Conservation (phyloP, 768 basidiomycete genomes). For the Serendipita sp. region DNA sequence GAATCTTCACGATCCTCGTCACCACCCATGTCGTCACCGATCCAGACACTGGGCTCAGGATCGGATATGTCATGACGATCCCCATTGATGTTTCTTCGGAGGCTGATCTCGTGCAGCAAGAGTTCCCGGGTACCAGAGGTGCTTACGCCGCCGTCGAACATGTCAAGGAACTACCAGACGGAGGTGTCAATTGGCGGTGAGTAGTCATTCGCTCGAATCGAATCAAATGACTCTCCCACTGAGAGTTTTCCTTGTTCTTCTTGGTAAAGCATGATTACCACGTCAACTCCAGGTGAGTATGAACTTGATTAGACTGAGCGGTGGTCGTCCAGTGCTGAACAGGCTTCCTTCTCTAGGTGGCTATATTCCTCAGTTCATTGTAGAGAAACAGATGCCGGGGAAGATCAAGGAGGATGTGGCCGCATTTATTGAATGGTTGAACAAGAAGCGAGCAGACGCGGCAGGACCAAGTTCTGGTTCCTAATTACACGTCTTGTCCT, state of each 20-base stretch:
- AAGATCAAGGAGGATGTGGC: neutral
- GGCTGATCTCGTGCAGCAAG: neutral
- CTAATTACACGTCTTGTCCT: neutral
- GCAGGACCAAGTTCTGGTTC: neutral
- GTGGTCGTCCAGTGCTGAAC: neutral
- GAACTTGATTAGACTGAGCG: neutral
- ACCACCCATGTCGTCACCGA: neutral
- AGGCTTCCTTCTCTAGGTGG: neutral
- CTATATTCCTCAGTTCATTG: neutral
- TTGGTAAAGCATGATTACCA: constrained; percentile 4
- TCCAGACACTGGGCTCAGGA: neutral
- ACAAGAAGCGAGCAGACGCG: neutral
- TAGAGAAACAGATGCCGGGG: neutral
- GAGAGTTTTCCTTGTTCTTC: no score
- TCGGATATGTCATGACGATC: neutral
- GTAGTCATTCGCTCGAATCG: no score
- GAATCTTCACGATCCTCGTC: neutral
- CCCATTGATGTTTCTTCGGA: neutral
- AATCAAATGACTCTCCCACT: no score
- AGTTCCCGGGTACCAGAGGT: neutral
- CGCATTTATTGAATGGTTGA: neutral
- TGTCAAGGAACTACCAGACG: constrained; percentile 1
- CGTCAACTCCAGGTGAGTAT: neutral
- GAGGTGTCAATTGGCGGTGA: neutral
- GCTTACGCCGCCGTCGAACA: neutral